Percentiles rank a stretch among this genome's conserved stretches.
Conservation (phyloP, 2,329 filamentous ascomycete genomes). For the Pseudogymnoascus verrucosus region DNA sequence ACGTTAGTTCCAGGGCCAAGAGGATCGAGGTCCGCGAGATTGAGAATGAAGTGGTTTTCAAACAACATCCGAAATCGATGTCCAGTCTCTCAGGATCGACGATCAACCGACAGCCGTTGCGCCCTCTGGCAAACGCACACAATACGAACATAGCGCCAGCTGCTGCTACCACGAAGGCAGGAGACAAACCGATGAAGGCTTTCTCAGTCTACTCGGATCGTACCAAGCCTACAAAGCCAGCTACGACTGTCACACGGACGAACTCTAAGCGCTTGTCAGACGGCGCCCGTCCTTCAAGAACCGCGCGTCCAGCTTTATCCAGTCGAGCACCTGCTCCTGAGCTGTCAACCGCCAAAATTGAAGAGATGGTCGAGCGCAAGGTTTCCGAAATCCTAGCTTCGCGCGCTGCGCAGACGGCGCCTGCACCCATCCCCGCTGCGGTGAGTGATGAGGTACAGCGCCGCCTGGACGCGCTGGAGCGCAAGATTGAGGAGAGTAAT, state of each 20-base stretch:
- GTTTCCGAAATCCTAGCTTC: slow-evolving; percentile 82
- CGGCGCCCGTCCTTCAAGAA: slow-evolving; percentile 40
- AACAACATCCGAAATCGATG: slow-evolving; percentile 56
- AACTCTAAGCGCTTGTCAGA: slow-evolving; percentile 29
- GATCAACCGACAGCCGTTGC: slow-evolving; percentile 64
- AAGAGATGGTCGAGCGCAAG: slow-evolving; percentile 86
- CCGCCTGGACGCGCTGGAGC: slow-evolving; percentile 75
- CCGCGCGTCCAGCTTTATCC: slow-evolving; percentile 30
- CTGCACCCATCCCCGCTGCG: slow-evolving; percentile 34
- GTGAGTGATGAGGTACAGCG: slow-evolving; percentile 72
- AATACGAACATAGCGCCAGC: slow-evolving; percentile 60
- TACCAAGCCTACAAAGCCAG: slow-evolving; percentile 37
- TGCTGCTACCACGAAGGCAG: slow-evolving; percentile 43
- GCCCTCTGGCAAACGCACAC: slow-evolving; percentile 66
- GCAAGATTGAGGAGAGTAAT: slow-evolving; percentile 67
- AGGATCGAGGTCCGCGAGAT: slow-evolving; percentile 93
- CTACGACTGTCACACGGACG: slow-evolving; percentile 24
- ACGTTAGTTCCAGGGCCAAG: slow-evolving; percentile 91
- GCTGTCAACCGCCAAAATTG: slow-evolving; percentile 67
- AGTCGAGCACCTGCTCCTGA: slow-evolving; percentile 35
- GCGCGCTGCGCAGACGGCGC: slow-evolving; percentile 51
- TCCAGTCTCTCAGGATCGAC: slow-evolving; percentile 33
- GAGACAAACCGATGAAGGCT: slow-evolving; percentile 69
- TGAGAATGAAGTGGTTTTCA: slow-evolving; percentile 89
- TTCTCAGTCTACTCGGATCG: slow-evolving; percentile 85